phyloP scores from a whole-genome alignment of 331 rosid genomes.

The Malus hybrid region DNA sequence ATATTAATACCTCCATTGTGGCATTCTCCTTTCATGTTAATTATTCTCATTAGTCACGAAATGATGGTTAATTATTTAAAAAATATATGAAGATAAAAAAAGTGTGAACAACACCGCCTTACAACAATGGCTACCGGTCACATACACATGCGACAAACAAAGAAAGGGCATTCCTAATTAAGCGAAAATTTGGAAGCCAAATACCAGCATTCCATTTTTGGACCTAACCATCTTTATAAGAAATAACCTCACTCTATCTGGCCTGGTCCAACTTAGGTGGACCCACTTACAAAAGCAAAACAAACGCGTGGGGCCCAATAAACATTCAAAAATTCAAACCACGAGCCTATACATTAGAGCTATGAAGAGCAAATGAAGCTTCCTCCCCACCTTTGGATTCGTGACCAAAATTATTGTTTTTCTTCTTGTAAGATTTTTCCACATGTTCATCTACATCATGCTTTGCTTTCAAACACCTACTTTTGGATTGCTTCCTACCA shows the following conservation, averaged over 20 bases:
- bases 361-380: slow-evolving; percentile 13
- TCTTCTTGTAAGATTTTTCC: slow-evolving; percentile 18
- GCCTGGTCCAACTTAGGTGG: slow-evolving; percentile 31
- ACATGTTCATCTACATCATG: slow-evolving; percentile 25
- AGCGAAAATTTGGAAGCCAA: not conserved
- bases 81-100: too few species aligned
- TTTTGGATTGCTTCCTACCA: not conserved
- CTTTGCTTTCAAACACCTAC: slow-evolving; percentile 29
- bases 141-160: not conserved
- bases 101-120: too few species aligned
- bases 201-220: slow-evolving; percentile 17
- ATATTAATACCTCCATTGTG: too few species aligned
- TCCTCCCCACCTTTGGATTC: slow-evolving; percentile 5
- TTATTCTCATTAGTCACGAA: too few species aligned
- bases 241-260: not conserved
- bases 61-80: too few species aligned
- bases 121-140: not conserved
- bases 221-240: slow-evolving; percentile 29
- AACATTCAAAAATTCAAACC: slow-evolving; percentile 22
- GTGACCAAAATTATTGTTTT: slow-evolving; percentile 2
- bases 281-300: slow-evolving; percentile 29
- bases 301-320: slow-evolving; percentile 27
- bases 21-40: too few species aligned
- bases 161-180: not conserved
- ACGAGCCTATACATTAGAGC: slow-evolving; percentile 9